Base-by-base conservation (phyloP, 208 protist species). In the Naegleria gruberi region DNA sequence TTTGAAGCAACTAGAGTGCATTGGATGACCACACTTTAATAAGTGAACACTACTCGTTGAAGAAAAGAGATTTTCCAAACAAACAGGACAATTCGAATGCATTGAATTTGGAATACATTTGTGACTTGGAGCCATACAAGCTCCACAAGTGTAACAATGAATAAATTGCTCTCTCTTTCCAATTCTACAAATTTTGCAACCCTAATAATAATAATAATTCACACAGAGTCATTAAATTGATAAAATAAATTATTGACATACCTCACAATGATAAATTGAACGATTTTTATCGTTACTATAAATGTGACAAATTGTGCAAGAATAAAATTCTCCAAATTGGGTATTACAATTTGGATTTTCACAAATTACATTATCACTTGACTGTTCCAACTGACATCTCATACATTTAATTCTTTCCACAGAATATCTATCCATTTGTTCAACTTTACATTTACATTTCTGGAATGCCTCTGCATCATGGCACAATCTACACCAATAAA, bases 341-440 rank as follows among this genome's bases (percentile, higher is more conserved):
- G 34, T 44, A 15, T 84, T 84, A 43, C 81, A 84, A 12, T 84
- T 43, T 4, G 12, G 0, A 84, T 34, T 40, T 44, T 26, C n/a
- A n/a, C 23, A 30, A 12, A 12, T 15, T 44, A 44, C 40, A 45
- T 84, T 84, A 37, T 77, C 65, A 8, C 30, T 37, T 8, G 65
- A 37, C 44, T 84, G 81, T 44, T 34, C 30, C 17, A 10, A 30
- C 4, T 43, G 8, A 45, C 81, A 84, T 42, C 17, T 45, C n/a
- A 84, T 40, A 45, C 81, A 84, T 43, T 84, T 42, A 6, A 84
- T 26, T 84, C 40, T 3, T 45, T 84, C 44, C 12, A 84, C 42
- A n/a, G 34, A 23, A 84, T 84, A 45, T 84, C 81, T 41, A 43
- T 84, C 81, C 81, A 84, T 84, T 44, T 42, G 8, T 45, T 84